These are phyloP conservation scores for Ophiocordyceps australis DNA, from an alignment of 2,329 filamentous ascomycete genomes.

Conservation along the genomic window DNA sequence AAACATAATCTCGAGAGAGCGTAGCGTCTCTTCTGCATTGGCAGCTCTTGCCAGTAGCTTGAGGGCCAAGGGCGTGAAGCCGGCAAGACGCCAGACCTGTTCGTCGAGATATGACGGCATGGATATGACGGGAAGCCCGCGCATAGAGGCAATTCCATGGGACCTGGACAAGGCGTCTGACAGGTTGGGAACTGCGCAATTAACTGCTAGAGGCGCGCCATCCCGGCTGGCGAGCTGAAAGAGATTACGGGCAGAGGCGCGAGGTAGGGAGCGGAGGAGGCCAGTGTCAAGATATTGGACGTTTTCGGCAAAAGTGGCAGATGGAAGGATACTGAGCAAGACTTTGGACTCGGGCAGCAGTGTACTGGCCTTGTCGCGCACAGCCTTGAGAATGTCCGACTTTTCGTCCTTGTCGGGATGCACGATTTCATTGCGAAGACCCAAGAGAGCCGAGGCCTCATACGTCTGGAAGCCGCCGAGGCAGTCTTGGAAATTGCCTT, in stretches of 20 bases:
- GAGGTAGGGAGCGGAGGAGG: conserved; percentile 59
- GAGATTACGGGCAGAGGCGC: conserved; percentile 46
- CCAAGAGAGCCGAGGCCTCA: conserved; percentile 75
- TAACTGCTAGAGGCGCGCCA: conserved; percentile 67
- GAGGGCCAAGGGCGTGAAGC: conserved; percentile 69
- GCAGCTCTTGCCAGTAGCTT: conserved; percentile 67
- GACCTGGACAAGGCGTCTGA: conserved; percentile 73
- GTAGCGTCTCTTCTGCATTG: conserved; percentile 50
- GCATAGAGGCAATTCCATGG: conserved; percentile 66
- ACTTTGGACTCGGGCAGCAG: conserved; percentile 70
- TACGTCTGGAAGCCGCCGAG: conserved; percentile 95
- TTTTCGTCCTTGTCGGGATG: conserved; percentile 79
- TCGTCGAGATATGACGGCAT: conserved; percentile 78
- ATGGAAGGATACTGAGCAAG: conserved; percentile 66
- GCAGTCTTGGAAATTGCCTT: conserved; percentile 93
- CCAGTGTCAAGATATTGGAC: conserved; percentile 63
- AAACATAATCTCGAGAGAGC: conserved; percentile 70
- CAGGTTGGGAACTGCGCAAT: conserved; percentile 70
- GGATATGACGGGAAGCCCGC: conserved; percentile 66
- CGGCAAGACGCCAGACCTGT: conserved; percentile 82
- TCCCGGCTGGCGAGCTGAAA: conserved; percentile 18
- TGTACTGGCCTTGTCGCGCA: conserved; percentile 66
- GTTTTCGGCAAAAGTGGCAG: conserved; percentile 64
- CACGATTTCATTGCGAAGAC: conserved; percentile 77
- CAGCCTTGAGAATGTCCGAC: conserved; percentile 81